A percentile compares a stretch with the other conserved stretches of the same genome.
Evolutionary conservation across 768 basidiomycete species (phyloP).

Genomic region (Lentinus tigrinus): DNA sequence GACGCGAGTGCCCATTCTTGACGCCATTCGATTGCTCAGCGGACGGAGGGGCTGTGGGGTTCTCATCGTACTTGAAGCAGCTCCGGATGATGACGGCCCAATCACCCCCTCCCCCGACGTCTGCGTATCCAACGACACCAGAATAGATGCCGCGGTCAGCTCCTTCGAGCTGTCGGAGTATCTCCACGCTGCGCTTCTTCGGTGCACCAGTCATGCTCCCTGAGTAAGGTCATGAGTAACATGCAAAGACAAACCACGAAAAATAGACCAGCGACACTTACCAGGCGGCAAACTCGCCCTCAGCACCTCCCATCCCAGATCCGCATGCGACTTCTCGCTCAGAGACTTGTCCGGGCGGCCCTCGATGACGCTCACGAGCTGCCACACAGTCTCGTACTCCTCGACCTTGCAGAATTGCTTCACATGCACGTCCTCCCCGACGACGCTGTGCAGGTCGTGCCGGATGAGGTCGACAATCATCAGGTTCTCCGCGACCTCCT

Average conservation of each 20-base stretch:
- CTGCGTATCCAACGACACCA: constrained; percentile 92
- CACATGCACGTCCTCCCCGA: constrained; percentile 80
- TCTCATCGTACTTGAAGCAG: constrained; percentile 71
- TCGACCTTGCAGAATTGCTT: constrained; percentile 86
- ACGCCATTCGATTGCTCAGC: not conserved
- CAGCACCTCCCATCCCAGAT: constrained; percentile 78
- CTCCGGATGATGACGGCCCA: constrained; percentile 95
- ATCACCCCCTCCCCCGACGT: constrained; percentile 83
- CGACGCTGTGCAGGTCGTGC: constrained; percentile 83
- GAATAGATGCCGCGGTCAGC: constrained; percentile 80
- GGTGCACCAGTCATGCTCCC: constrained; percentile 98
- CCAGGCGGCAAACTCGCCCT: constrained; percentile 84
- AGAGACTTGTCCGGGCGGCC: constrained; percentile 45
- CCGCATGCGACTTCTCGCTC: constrained; percentile 27
- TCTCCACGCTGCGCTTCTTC: constrained; percentile 90
- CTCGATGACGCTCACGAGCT: constrained; percentile 91
- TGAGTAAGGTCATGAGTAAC: constrained; percentile 28
- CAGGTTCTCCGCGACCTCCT: constrained; percentile 94
- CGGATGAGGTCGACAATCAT: constrained; percentile 98
- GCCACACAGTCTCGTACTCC: constrained; percentile 93
- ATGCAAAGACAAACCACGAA: not conserved
- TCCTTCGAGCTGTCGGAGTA: constrained; percentile 78
- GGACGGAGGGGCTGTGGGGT: not conserved
- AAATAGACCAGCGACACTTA: constrained; percentile 30
- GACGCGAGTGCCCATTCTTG: not conserved